Evolutionary conservation across 2,329 filamentous ascomycete genomes (phyloP).

Genomic region (Hypoxylon sp.): DNA sequence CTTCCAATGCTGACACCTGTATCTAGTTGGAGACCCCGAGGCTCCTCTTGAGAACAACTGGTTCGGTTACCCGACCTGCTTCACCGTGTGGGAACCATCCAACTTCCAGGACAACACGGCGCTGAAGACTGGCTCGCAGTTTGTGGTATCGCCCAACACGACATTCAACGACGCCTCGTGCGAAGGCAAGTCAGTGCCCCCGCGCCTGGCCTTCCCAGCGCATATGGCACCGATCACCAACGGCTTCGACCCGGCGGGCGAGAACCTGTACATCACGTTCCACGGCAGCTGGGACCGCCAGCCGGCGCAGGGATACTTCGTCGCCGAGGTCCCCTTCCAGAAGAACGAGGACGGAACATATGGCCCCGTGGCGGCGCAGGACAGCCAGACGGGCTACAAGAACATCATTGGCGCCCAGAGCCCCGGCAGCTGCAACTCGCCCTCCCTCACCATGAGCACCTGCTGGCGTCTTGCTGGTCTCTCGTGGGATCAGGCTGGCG

Average conservation of each 20-base stretch:
- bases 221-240: constrained; percentile 72
- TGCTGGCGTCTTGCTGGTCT: constrained; percentile 64
- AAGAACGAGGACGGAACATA: constrained; percentile 45
- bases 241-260: constrained; percentile 64
- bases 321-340: constrained; percentile 48
- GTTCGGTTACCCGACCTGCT: constrained; percentile 67
- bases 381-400: constrained; percentile 53
- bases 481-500: constrained; percentile 50
- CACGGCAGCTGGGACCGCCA: constrained; percentile 64
- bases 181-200: constrained; percentile 40
- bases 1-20: constrained; percentile 5
- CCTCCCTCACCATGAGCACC: constrained; percentile 40
- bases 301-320: constrained; percentile 49
- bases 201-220: constrained; percentile 61
- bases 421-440: constrained; percentile 53
- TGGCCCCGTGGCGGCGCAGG: constrained; percentile 43
- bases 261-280: constrained; percentile 68
- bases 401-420: constrained; percentile 60
- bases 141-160: constrained; percentile 44
- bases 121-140: constrained; percentile 49
- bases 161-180: constrained; percentile 46
- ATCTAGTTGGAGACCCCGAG: constrained; percentile 59
- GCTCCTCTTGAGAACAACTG: constrained; percentile 58
- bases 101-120: constrained; percentile 48
- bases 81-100: constrained; percentile 52